Conservation (phyloP, 2,329 filamentous ascomycete species). For the Phialophora tarda region DNA sequence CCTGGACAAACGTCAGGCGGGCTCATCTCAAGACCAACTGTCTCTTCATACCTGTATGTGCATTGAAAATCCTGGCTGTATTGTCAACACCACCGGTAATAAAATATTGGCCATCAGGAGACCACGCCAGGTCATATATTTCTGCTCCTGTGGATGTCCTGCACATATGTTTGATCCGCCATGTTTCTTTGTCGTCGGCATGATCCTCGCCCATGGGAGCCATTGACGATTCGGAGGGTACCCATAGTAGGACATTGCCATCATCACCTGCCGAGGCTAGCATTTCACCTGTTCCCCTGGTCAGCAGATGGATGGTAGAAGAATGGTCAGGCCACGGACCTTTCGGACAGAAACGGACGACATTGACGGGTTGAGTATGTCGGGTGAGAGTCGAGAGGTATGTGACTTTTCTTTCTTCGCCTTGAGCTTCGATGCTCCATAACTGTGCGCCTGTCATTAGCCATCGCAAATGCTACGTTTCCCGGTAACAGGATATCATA, state of each 20-base stretch:
- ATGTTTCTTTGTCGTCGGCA: constrained; percentile 92
- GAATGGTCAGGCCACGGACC: constrained; percentile 60
- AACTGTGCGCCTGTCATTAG: constrained; percentile 63
- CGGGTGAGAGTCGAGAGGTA: constrained; percentile 91
- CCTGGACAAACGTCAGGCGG: constrained; percentile 33
- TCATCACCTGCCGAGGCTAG: constrained; percentile 96
- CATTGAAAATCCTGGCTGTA: constrained; percentile 94
- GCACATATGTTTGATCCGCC: constrained; percentile 98
- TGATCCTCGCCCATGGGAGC: constrained; percentile 78
- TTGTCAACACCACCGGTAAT: constrained; percentile 99
- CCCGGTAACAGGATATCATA: constrained; percentile 54
- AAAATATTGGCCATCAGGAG: constrained; percentile 93
- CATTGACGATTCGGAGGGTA: constrained; percentile 76
- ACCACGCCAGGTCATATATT: constrained; percentile 98
- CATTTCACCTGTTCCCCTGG: constrained; percentile 71
- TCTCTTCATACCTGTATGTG: constrained; percentile 72
- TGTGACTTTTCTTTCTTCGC: constrained; percentile 84
- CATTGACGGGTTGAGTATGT: constrained; percentile 97
- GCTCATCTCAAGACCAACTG: background rate
- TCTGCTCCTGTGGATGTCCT: constrained; percentile 84
- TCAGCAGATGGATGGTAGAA: constrained; percentile 38
- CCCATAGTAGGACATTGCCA: constrained; percentile 95
- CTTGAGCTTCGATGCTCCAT: constrained; percentile 86
- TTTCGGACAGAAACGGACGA: constrained; percentile 93
- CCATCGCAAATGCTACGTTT: constrained; percentile 33